phyloP scores from a whole-genome alignment of 2,329 filamentous ascomycete genomes.

The Penicillium decumbens region DNA sequence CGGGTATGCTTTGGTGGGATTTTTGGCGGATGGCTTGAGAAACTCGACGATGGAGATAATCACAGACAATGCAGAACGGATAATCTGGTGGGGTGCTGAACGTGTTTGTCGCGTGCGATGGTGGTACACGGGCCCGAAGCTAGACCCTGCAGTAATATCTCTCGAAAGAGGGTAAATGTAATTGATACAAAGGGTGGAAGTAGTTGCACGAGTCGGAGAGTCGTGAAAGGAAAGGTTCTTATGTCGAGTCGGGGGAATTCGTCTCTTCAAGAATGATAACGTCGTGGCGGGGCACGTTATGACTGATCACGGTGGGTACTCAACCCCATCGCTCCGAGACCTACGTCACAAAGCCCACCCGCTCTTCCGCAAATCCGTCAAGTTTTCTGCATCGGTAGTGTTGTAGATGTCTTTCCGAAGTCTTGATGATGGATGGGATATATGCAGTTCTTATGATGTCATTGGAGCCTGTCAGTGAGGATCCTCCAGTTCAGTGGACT shows the following conservation, averaged over 20 bases:
- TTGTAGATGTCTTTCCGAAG: not conserved
- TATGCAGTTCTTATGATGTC: conserved; percentile 9
- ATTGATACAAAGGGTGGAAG: not conserved
- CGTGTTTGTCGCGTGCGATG: conserved; percentile 11
- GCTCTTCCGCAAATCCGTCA: not conserved
- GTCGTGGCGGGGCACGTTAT: conserved; percentile 19
- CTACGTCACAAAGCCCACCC: conserved; percentile 18
- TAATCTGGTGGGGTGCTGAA: not conserved
- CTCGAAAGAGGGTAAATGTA: not conserved
- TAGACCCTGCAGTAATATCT: not conserved
- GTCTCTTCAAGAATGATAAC: conserved; percentile 11
- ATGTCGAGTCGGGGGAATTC: not conserved
- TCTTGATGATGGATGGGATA: not conserved
- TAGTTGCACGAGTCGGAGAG: not conserved
- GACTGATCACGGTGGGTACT: conserved; percentile 24
- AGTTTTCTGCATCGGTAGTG: not conserved
- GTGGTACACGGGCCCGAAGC: not conserved
- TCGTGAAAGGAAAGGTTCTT: not conserved
- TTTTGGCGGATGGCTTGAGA: not conserved
- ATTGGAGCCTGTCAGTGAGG: conserved; percentile 1
- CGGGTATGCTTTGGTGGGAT: not conserved
- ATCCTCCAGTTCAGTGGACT: conserved; percentile 6
- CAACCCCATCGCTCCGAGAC: conserved; percentile 19
- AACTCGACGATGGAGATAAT: not conserved
- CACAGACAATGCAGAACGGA: not conserved